Conservation (phyloP, 768 basidiomycete genomes). For the Mycena haematopus region DNA sequence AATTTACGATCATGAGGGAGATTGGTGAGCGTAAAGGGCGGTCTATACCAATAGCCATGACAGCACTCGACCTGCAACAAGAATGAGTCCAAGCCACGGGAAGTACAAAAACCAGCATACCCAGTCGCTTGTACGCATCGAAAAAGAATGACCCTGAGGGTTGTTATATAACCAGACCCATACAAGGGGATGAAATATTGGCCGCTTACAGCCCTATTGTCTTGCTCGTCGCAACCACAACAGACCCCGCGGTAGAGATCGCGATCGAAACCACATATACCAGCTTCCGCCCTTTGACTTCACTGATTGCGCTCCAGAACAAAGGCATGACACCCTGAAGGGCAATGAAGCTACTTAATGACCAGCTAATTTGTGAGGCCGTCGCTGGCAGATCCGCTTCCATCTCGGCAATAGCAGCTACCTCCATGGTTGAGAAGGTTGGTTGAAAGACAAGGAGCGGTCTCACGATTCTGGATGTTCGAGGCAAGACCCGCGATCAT, state of each 20-base stretch:
- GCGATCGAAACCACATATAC: constrained; percentile 61
- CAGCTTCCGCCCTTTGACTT: constrained; percentile 79
- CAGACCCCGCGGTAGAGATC: constrained; percentile 61
- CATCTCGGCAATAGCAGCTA: constrained; percentile 71
- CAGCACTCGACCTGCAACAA: constrained; percentile 61
- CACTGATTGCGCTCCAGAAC: constrained; percentile 72
- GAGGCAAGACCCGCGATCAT: constrained; percentile 64
- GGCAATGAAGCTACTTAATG: constrained; percentile 74
- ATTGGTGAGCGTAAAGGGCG: not conserved
- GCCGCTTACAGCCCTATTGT: constrained; percentile 53
- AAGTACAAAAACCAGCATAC: constrained; percentile 38
- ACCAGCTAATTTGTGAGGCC: constrained; percentile 66
- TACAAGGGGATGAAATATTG: not conserved
- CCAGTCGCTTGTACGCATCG: constrained; percentile 72
- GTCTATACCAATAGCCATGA: constrained; percentile 58
- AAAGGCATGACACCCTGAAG: constrained; percentile 74
- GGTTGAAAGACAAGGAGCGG: not conserved
- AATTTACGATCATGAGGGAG: not conserved
- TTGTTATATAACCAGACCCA: not conserved
- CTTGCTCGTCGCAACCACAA: constrained; percentile 62
- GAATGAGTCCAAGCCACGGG: constrained; percentile 19
- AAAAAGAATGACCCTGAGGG: constrained; percentile 63
- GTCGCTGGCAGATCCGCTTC: constrained; percentile 65
- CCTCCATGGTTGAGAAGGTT: not conserved
- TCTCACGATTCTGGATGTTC: constrained; percentile 71